phyloP scores from a whole-genome alignment of 1,139 yeast genomes.

The Lodderomyces orthopsilosis region DNA sequence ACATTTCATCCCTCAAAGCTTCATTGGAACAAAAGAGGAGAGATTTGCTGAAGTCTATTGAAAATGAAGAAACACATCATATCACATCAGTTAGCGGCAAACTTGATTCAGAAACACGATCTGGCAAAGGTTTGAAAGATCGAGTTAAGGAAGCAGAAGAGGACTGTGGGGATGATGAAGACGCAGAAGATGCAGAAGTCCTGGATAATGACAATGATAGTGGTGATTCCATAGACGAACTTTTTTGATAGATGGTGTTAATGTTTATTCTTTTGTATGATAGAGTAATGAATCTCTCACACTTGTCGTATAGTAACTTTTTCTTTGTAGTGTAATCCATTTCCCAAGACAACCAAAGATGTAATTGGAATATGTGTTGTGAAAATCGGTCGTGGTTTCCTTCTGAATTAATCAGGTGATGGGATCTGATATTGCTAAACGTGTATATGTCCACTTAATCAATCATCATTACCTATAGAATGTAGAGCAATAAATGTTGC shows the following conservation, averaged over 20 bases:
- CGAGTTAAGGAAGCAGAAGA: slow-evolving; percentile 13
- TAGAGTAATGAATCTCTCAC: too few species aligned
- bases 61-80: slow-evolving; percentile 21
- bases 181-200: slow-evolving; percentile 23
- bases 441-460: too few species aligned
- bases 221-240: slow-evolving; percentile 15
- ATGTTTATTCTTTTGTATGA: too few species aligned
- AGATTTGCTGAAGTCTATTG: slow-evolving; percentile 49
- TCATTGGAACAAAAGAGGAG: slow-evolving; percentile 81
- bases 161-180: slow-evolving; percentile 27
- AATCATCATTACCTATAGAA: too few species aligned
- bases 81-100: slow-evolving; percentile 1
- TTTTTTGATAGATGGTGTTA: not conserved
- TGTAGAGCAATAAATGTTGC: too few species aligned
- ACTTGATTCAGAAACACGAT: not conserved
- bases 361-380: too few species aligned
- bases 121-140: slow-evolving; percentile 21
- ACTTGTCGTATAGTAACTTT: too few species aligned
- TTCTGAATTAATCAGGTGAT: too few species aligned
- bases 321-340: too few species aligned
- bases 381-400: too few species aligned
- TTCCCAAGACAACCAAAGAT: too few species aligned
- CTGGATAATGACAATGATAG: slow-evolving; percentile 13
- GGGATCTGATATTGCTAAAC: too few species aligned
- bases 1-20: slow-evolving; percentile 71